phyloP scores from a whole-genome alignment of 768 basidiomycete genomes.

The Tremella fuciformis region DNA sequence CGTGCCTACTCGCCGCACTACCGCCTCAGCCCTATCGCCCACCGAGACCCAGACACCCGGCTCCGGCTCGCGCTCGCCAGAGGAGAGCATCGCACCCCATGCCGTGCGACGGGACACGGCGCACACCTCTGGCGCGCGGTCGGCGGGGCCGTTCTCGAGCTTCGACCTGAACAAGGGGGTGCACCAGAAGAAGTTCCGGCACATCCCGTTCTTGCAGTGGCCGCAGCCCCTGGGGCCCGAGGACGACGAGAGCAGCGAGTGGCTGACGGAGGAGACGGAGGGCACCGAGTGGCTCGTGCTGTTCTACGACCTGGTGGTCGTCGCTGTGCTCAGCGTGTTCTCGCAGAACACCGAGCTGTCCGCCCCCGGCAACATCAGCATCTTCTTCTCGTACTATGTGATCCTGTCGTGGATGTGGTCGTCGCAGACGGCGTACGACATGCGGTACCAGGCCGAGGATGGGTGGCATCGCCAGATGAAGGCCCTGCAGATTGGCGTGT shows the following conservation, averaged over 20 bases:
- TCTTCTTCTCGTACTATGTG: conserved; percentile 21
- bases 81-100: too few species aligned
- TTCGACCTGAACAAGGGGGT: not conserved
- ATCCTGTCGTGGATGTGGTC: conserved; percentile 39
- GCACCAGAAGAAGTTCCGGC: not conserved
- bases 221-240: not conserved
- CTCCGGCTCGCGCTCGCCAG: too few species aligned
- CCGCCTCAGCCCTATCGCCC: too few species aligned
- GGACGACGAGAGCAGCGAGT: conserved; percentile 7
- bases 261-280: conserved; percentile 27
- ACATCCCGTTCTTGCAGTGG: not conserved
- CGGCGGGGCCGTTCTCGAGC: not conserved
- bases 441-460: conserved; percentile 29
- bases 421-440: conserved; percentile 21
- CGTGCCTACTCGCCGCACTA: too few species aligned
- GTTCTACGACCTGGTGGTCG: conserved; percentile 43
- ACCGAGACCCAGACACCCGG: too few species aligned
- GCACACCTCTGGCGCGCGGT: too few species aligned
- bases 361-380: conserved; percentile 20
- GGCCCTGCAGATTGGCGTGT: conserved; percentile 28
- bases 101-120: too few species aligned
- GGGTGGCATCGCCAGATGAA: conserved; percentile 28
- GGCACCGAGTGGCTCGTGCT: conserved; percentile 38
- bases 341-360: conserved; percentile 28
- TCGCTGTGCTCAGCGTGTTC: conserved; percentile 40